Percentiles rank a stretch among this genome's conserved stretches.
phyloP scores from a whole-genome alignment of 2,329 filamentous ascomycete genomes.

The Cytospora paraplurivora region DNA sequence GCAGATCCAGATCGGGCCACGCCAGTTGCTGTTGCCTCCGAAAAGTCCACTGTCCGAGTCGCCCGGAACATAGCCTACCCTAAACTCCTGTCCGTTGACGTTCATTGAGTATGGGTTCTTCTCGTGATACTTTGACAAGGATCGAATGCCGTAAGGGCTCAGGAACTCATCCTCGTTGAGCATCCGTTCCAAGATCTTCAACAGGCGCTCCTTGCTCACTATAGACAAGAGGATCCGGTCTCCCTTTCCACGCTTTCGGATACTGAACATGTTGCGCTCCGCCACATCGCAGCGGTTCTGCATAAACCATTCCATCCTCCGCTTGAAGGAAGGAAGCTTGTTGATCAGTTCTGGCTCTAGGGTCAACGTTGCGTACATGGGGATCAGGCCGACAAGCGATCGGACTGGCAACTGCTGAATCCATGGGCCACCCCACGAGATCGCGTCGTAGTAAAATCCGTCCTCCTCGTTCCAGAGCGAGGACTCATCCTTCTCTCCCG shows the following conservation, averaged over 20 bases:
- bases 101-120: constrained; percentile 93
- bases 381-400: constrained; percentile 90
- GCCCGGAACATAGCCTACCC: constrained; percentile 88
- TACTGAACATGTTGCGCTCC: constrained; percentile 92
- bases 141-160: constrained; percentile 86
- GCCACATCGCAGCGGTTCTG: constrained; percentile 83
- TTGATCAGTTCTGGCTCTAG: constrained; percentile 93
- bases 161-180: constrained; percentile 93
- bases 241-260: constrained; percentile 86
- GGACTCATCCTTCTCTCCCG: constrained; percentile 69
- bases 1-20: constrained; percentile 92
- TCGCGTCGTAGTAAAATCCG: constrained; percentile 98
- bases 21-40: constrained; percentile 97
- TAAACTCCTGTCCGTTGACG: constrained; percentile 87
- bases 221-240: constrained; percentile 85
- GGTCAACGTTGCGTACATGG: constrained; percentile 88
- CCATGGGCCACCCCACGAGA: constrained; percentile 93
- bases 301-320: constrained; percentile 91
- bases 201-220: constrained; percentile 89
- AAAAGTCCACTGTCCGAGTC: constrained; percentile 95
- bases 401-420: constrained; percentile 89
- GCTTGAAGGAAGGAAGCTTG: constrained; percentile 89
- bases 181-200: constrained; percentile 88
- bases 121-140: constrained; percentile 88
- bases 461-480: constrained; percentile 97